These are phyloP conservation scores for Cryoendolithus antarcticus DNA, from an alignment of 2,329 filamentous ascomycete species.

Conservation along the genomic window DNA sequence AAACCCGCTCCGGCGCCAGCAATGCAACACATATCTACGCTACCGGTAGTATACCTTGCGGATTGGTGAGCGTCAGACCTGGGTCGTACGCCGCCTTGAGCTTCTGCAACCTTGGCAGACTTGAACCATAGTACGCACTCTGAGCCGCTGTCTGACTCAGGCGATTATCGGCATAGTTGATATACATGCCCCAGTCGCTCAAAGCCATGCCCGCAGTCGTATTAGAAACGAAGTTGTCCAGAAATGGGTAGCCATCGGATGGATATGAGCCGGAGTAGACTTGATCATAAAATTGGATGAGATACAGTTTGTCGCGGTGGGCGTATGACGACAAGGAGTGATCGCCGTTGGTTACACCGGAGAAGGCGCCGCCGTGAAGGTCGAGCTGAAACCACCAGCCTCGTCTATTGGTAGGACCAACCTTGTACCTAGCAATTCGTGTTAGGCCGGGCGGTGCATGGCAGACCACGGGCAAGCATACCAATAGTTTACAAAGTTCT, in stretches of 20 bases:
- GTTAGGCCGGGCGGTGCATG: too few species aligned
- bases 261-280: conserved; percentile 5
- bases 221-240: conserved; percentile 6
- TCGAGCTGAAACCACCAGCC: conserved; percentile 8
- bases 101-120: conserved; percentile 1
- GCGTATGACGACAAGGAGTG: conserved; percentile 7
- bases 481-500: conserved; percentile 8
- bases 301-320: conserved; percentile 8
- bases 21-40: too few species aligned
- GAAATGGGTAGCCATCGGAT: conserved; percentile 5
- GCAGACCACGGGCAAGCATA: too few species aligned
- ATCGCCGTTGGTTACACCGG: conserved; percentile 8
- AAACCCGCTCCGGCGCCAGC: too few species aligned
- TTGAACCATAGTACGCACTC: conserved; percentile 3
- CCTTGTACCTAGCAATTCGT: neutral
- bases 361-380: conserved; percentile 6
- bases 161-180: conserved; percentile 7
- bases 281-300: conserved; percentile 8
- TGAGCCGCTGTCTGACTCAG: conserved; percentile 4
- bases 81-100: conserved; percentile 2
- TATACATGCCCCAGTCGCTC: conserved; percentile 9
- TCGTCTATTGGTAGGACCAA: conserved; percentile 5
- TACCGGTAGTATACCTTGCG: too few species aligned
- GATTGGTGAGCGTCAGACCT: too few species aligned
- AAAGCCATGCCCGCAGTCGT: conserved; percentile 2